Evolutionary conservation across 129 eudicot genomes (phyloP), one percentile per base, ranked within the genome.

Genomic region (carrot (Daucus carota)): DNA sequence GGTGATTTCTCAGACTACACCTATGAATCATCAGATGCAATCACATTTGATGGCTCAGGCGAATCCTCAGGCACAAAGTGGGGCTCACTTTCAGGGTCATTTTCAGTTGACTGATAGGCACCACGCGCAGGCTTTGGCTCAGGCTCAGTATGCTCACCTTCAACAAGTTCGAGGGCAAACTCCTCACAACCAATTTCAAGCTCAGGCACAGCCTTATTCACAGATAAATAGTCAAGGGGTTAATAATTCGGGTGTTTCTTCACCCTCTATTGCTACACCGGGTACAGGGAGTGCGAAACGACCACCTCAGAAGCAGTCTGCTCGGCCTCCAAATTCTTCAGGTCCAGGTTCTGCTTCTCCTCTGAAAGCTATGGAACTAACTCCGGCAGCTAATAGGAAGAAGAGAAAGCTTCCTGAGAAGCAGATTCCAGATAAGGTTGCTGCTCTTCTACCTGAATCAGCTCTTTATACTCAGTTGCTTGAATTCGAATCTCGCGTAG

Each of bases 361-460:
- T 17, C 76, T 89, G 81, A 93, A 91, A 80, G 91, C 96, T 38
- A 89, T 93, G 96, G 98, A 93, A 52, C 73, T 93, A 65, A 79
- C 98, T 26, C 97, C 98, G 4, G 93, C 92, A 59, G 93, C 91
- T 52, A 88, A 86, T 72, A 89, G 96, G 74, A 81, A 81, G 81
- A 88, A 89, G 77, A 73, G 86, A 73, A 89, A 84, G 72, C 84
- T 84, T 2, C 85, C 90, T 12, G 97, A 86, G 81, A 87, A 87
- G 66, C 84, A 83, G 63, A 83, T 93, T 36, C 98, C 96, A 0
- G 91, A 87, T 9, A 87, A 91, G 52, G 88, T 93, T 2, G 92
- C 97, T 22, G 90, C 92, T 5, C 76, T 87, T 71, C 75, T 93
- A 54, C 97, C 98, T 0, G 98, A 93, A 72, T 88, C 96, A 15